A percentile compares a stretch with the other conserved stretches of the same genome.
Evolutionary conservation across 495 filamentous ascomycete species (phyloP).

Genomic region (Trichocladium antarcticum): DNA sequence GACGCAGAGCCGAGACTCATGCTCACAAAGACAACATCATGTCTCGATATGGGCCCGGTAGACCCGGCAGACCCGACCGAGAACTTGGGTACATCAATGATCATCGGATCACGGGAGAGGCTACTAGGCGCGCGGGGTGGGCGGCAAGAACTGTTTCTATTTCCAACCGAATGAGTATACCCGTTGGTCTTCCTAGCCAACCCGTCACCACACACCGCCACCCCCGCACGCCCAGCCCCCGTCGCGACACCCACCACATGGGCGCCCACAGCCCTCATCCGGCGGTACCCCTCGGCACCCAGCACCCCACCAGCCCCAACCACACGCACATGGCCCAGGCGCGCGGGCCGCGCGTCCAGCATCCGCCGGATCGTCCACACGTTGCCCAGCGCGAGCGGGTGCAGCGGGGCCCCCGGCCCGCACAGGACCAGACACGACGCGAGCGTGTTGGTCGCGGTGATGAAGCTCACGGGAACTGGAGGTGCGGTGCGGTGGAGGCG

Average conservation of each 20-base stretch:
- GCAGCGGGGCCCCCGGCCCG: conserved; percentile 42
- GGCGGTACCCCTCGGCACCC: conserved; percentile 44
- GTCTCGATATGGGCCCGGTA: too few relatives aligned
- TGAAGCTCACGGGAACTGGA: conserved; percentile 41
- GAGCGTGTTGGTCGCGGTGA: conserved; percentile 63
- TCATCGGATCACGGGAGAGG: too few relatives aligned
- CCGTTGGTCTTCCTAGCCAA: too few relatives aligned
- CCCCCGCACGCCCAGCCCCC: conserved; percentile 50
- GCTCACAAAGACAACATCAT: too few relatives aligned
- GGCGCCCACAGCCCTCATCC: conserved; percentile 56
- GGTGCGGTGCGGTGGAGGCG: conserved; percentile 27
- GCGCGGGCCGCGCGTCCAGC: conserved; percentile 34
- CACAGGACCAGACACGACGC: conserved; percentile 52
- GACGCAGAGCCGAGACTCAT: too few relatives aligned
- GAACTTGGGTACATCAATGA: too few relatives aligned
- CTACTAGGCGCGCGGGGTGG: too few relatives aligned
- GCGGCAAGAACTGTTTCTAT: too few relatives aligned
- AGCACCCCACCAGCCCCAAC: conserved; percentile 59
- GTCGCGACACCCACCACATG: conserved; percentile 52
- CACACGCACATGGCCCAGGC: conserved; percentile 39
- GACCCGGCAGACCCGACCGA: too few relatives aligned
- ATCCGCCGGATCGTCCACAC: conserved; percentile 47
- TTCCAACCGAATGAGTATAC: too few relatives aligned
- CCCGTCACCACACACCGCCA: too few relatives aligned
- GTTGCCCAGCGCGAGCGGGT: conserved; percentile 65